These are phyloP conservation scores for Hagleromyces aurorensis DNA, from an alignment of 805 yeast species.

Conservation along the genomic window DNA sequence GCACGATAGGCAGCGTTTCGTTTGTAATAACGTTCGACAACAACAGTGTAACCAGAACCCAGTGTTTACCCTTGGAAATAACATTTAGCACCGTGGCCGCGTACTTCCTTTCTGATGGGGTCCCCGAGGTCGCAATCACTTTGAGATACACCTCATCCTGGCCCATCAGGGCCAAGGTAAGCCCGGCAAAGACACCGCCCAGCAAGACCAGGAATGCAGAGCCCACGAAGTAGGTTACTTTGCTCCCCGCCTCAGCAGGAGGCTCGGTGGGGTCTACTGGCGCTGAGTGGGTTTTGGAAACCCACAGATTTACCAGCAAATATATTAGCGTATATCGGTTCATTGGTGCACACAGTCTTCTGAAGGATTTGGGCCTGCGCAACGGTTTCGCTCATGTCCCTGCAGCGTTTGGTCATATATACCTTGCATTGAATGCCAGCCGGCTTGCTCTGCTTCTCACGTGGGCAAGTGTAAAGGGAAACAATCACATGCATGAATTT, in stretches of 20 bases:
- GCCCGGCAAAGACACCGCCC: constrained; percentile 89
- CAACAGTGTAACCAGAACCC: constrained; percentile 87
- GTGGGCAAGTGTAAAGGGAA: too few species aligned
- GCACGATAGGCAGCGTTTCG: constrained; percentile 88
- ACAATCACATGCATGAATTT: too few species aligned
- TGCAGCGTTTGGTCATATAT: too few species aligned
- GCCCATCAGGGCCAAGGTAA: constrained; percentile 95
- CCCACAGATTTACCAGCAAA: too few species aligned
- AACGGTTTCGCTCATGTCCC: too few species aligned
- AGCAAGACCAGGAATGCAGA: constrained; percentile 57
- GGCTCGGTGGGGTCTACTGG: too few species aligned
- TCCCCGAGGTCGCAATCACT: constrained; percentile 87
- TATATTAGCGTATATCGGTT: too few species aligned
- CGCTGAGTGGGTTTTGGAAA: too few species aligned
- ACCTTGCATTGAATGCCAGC: too few species aligned
- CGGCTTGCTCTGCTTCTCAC: too few species aligned
- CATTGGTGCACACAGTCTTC: too few species aligned
- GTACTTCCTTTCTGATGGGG: constrained; percentile 51
- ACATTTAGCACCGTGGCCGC: constrained; percentile 67
- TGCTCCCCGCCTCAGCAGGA: constrained; percentile 31
- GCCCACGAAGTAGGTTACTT: constrained; percentile 41
- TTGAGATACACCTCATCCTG: constrained; percentile 93
- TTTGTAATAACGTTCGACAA: constrained; percentile 86
- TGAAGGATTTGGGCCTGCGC: too few species aligned
- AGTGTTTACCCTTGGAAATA: constrained; percentile 82